Base-by-base conservation (phyloP, 2,329 filamentous ascomycete genomes). In the Epichloe brachyelytri region DNA sequence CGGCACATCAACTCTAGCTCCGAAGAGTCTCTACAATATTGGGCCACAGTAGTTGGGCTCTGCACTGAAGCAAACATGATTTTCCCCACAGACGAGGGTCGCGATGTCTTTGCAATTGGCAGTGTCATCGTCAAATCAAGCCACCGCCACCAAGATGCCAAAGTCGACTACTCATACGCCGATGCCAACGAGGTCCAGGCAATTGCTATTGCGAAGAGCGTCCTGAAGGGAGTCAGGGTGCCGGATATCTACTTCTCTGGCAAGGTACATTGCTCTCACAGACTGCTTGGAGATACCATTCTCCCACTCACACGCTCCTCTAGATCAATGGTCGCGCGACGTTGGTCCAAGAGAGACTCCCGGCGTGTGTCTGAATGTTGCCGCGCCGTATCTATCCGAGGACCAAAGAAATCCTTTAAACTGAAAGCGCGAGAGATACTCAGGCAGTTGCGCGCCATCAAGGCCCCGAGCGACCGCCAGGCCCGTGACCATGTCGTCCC, bases 81-180 rank as follows among this genome's bases (percentile, higher is more conserved):
- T 59, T 0, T 55, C 50, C 34, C 51, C 57, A 20, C 64, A 68
- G 61, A 55, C 33, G 48, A 63, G 7, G 62, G 62, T 3, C 65
- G 68, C 8, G 68, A 71, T 50, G 66, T 72, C 0, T 72, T 72
- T 56, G 68, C 67, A 11, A 56, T 70, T 30, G 67, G 69, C 1
- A 65, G 61, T 38, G 60, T 71, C 17, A 70, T 70, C 39, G 51
- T 70, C 53, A 70, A 70, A 53, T 68, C 68, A 5, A 61, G 61
- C 33, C 65, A 68, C 54, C 59, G 65, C 12, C 60, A 67, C 40
- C 36, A 51, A 5, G 20, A 49, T 19, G 30, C 22, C 3, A 50
- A 46, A 40, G 48, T 52, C 51, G 65, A 70, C 55, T 72, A 65
- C 57, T 67, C 68, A 11, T 68, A 63, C 49, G 64, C 65, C 14